These are phyloP conservation scores for Colletotrichum camelliae DNA, from an alignment of 2,329 filamentous ascomycete species.

Conservation along the genomic window DNA sequence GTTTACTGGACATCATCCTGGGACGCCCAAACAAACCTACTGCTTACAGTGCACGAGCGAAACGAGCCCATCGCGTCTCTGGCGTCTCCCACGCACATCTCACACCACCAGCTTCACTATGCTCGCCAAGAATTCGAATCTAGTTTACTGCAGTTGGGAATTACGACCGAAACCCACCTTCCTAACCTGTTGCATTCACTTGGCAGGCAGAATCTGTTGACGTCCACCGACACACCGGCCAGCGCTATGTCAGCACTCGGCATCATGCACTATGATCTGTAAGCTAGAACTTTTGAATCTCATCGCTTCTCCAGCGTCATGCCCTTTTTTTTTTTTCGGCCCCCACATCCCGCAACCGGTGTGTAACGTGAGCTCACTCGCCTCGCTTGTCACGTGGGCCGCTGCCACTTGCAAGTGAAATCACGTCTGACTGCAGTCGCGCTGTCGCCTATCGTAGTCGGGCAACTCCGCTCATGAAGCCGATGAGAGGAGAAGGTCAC, in stretches of 20 bases:
- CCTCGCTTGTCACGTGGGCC: neutral
- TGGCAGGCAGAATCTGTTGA: neutral
- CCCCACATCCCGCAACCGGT: neutral
- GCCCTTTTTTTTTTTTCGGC: neutral
- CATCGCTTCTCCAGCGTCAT: neutral
- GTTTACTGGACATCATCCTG: neutral
- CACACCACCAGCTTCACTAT: neutral
- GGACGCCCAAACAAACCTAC: neutral
- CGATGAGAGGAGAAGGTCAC: neutral
- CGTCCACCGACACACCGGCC: neutral
- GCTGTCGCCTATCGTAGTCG: neutral
- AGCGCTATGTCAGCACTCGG: constrained; percentile 2
- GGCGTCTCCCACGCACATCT: neutral
- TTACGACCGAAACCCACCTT: neutral
- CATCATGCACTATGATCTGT: constrained; percentile 9
- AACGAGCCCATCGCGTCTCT: neutral
- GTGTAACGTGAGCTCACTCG: neutral
- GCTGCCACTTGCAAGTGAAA: neutral
- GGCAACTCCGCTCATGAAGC: neutral
- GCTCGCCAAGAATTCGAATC: neutral
- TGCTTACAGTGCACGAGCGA: neutral
- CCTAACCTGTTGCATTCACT: neutral
- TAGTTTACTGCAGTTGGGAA: neutral
- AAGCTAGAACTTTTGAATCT: neutral
- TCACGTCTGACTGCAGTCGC: neutral